Conservation (phyloP, 768 basidiomycete genomes). For the Lanmaoa rubissima region DNA sequence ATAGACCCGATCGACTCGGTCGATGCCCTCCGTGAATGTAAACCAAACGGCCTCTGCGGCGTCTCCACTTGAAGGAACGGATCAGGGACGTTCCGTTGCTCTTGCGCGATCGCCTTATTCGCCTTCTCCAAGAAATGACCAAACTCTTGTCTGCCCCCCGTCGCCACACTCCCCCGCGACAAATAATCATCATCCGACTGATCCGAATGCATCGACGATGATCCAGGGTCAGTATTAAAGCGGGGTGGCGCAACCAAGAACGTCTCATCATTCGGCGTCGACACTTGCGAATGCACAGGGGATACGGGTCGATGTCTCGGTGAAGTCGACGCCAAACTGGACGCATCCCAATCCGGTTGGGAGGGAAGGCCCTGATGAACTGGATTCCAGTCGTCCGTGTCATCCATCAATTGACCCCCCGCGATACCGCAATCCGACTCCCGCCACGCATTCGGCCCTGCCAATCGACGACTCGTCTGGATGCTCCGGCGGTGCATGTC, state of each 20-base stretch:
- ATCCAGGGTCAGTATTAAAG: constrained; percentile 28
- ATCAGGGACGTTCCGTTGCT: constrained; percentile 76
- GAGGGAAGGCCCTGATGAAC: constrained; percentile 59
- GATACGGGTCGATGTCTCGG: constrained; percentile 45
- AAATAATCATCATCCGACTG: constrained; percentile 64
- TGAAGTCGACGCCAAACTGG: constrained; percentile 47
- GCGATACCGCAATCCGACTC: constrained; percentile 60
- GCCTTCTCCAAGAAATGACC: constrained; percentile 82
- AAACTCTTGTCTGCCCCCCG: constrained; percentile 46
- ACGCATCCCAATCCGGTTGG: constrained; percentile 75
- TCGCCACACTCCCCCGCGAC: constrained; percentile 34
- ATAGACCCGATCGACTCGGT: constrained; percentile 92
- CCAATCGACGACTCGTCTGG: constrained; percentile 59
- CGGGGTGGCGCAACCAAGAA: constrained; percentile 38
- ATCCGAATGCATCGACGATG: constrained; percentile 42
- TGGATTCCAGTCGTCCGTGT: constrained; percentile 81
- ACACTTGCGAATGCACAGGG: constrained; percentile 61
- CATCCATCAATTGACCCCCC: constrained; percentile 47
- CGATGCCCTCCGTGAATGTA: constrained; percentile 76
- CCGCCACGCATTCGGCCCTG: constrained; percentile 76
- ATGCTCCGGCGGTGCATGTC: constrained; percentile 92
- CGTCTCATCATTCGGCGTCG: constrained; percentile 46
- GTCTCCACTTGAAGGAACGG: constrained; percentile 71
- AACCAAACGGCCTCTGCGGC: constrained; percentile 74
- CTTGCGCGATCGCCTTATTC: constrained; percentile 78